Base-by-base conservation (phyloP, 1,139 yeast genomes). In the Geotrichum cucujoidarum region DNA sequence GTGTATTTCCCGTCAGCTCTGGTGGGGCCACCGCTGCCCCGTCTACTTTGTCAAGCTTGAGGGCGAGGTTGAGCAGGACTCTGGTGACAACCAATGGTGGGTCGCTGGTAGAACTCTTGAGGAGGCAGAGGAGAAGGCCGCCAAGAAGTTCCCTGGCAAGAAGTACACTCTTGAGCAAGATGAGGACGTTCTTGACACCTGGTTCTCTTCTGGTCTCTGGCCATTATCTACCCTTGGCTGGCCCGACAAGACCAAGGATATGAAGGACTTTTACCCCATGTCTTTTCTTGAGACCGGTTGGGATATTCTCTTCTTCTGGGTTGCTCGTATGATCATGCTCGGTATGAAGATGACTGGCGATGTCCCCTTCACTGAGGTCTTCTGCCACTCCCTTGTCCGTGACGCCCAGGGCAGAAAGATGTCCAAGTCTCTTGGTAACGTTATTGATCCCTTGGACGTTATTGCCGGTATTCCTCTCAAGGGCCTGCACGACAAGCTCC, bases 1-100 rank as follows among this genome's bases (percentile, higher is more conserved):
- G 98, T 92, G 98, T 81, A 89, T 92, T 57, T 92, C 97, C 27
- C 86, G 98, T 72, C 98, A 92, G 74, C 78, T 92, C 63, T 92
- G 98, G 98, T 92, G 98, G 98, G 98, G 98, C 57, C 98, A 92
- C 73, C 82, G 97, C 73, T 88, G 96, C 70, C 98, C 98, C 21
- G 96, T 87, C 43, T 92, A 94, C 72, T 88, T 88, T 60, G 88
- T 90, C 54, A 73, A 75, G 47, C 72, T 88, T 52, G 67, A 61
- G 31, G 64, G 64, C 46, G 47, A 53, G 10, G 22, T 40, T 30
- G 64, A 68, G 46, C 69, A 72, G 54, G 73, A 70, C 54, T 75
- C 77, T 55, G 84, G 79, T 60, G 84, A 83, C 64, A 87, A 83
- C 58, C 71, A 76, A 41, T 83, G 75, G 72, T 92, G 98, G 98